Evolutionary conservation across 331 rosid species (phyloP).

Genomic region (Malus hybrid): DNA sequence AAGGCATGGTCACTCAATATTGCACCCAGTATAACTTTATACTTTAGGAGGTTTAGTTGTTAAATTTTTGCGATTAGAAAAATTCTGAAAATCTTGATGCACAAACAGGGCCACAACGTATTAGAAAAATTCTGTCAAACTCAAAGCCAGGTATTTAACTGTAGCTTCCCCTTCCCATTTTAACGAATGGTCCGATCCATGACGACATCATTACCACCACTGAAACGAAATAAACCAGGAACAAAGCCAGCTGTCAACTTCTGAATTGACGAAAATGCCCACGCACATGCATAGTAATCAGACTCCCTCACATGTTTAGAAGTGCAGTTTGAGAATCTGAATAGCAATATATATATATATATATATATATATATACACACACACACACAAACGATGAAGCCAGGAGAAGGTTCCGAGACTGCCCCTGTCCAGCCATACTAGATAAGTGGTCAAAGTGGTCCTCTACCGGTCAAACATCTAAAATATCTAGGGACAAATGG

Average conservation of each 20-base stretch:
- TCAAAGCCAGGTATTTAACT: background rate
- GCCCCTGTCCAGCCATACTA: background rate
- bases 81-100: too few species aligned
- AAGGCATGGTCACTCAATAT: too few species aligned
- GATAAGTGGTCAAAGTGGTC: conserved; percentile 54
- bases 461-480: conserved; percentile 36
- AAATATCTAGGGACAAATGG: conserved; percentile 13
- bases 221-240: background rate
- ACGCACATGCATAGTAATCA: background rate
- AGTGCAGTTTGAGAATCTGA: conserved; percentile 1
- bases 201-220: background rate
- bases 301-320: conserved; percentile 5
- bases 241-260: conserved; percentile 8
- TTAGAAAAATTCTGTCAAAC: too few species aligned
- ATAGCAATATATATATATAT: background rate
- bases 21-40: too few species aligned
- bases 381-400: background rate
- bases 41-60: too few species aligned
- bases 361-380: background rate
- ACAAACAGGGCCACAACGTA: too few species aligned
- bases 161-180: background rate
- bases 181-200: conserved; percentile 16
- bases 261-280: conserved; percentile 6
- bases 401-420: background rate
- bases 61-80: too few species aligned